Percentiles rank a stretch among this genome's conserved stretches.
Evolutionary conservation across 2,329 filamentous ascomycete species (phyloP).

Genomic region (Scolecobasidium constrictum): DNA sequence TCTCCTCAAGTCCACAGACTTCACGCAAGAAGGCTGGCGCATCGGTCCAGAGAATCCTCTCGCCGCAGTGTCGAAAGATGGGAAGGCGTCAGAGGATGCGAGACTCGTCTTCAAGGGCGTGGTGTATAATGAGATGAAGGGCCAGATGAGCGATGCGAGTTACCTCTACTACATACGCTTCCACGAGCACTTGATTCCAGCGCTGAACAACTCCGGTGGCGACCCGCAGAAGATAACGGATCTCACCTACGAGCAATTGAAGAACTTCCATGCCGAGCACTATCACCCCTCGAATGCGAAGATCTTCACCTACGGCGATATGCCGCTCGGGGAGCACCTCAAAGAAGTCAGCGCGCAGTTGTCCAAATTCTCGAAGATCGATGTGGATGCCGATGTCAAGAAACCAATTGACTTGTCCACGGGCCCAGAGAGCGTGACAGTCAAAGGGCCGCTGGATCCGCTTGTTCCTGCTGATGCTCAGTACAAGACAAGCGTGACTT

Average conservation of each 20-base stretch:
- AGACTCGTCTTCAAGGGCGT: conserved; percentile 90
- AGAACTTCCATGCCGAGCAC: conserved; percentile 79
- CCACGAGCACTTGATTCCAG: conserved; percentile 87
- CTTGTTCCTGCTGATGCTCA: conserved; percentile 78
- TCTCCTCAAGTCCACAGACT: conserved; percentile 80
- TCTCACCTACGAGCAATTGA: conserved; percentile 80
- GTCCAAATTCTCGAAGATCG: conserved; percentile 58
- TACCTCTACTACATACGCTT: conserved; percentile 95
- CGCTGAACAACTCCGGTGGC: conserved; percentile 91
- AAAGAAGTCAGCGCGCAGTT: conserved; percentile 67
- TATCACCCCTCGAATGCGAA: conserved; percentile 98
- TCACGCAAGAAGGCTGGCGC: conserved; percentile 93
- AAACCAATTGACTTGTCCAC: conserved; percentile 58
- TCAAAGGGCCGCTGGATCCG: conserved; percentile 76
- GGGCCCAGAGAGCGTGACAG: conserved; percentile 57
- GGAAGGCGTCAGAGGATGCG: conserved; percentile 23
- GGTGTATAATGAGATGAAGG: conserved; percentile 99
- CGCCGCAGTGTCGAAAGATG: conserved; percentile 21
- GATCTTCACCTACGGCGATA: conserved; percentile 88
- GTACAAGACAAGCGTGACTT: conserved; percentile 87
- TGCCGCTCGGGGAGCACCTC: conserved; percentile 74
- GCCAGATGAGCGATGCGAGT: conserved; percentile 93
- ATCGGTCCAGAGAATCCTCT: conserved; percentile 82
- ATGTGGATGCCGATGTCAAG: conserved; percentile 63
- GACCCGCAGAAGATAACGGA: conserved; percentile 96